Evolutionary conservation across 257 asterid genomes (phyloP), one percentile per base, ranked within the genome.

Genomic region (Gardenia jasminoides): DNA sequence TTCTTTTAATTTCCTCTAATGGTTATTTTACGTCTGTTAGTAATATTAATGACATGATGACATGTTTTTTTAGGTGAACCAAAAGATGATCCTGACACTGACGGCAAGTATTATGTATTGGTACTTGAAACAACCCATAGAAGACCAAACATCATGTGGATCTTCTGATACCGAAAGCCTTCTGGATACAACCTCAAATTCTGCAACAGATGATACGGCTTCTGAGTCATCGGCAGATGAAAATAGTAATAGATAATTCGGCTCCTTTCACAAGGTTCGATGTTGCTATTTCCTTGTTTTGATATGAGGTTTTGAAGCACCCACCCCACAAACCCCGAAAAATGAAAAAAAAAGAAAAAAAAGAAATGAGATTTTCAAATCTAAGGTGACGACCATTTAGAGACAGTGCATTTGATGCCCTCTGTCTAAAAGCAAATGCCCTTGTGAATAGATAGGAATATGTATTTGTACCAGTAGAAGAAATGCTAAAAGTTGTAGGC

Each of bases 221-320:
- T 95, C 99, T 16, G 97, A 93, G 81, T 90, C 97, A 80, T 95
- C 99, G 17, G 70, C 84, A 33, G 98, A 93, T 70, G 97, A 91
- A 67, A 83, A 85, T 66, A 80, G 78, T 85, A 87, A 79, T 69
- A 92, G 85, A 76, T 91, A 76, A 83, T 80, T 80, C 81, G 87
- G 75, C 85, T 83, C 86, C 84, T 82, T 83, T 79, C 84, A 46
- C 16, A 44, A 44, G 31, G 76, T 31, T 68, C 61, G 17, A 36
- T 26, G 22, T 30, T 69, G 64, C 46, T 80, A 22, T 76, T 62
- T 59, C 15, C 20, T 78, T 52, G 28, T 30, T 70, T 70, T 31
- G 69, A 64, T n/a, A n/a, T 78, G 39, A 11, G 41, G 13, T 44
- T 75, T 75, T 17, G 71, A 41, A 36, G 41, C 3, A 3, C 41